phyloP scores from a whole-genome alignment of 257 asterid species.

The Petunia secreta region DNA sequence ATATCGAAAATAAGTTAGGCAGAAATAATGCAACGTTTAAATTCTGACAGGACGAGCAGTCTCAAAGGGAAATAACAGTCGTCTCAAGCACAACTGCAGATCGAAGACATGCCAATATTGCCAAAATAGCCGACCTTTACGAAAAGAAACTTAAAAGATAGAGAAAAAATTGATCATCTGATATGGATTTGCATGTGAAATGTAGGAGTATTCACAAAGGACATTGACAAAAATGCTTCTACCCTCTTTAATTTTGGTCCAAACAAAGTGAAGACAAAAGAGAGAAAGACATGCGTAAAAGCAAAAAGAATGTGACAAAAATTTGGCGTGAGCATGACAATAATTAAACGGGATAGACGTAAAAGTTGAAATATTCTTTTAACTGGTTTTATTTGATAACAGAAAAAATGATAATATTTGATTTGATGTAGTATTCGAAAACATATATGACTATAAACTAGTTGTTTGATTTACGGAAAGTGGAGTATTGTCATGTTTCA shows the following conservation, averaged over 20 bases:
- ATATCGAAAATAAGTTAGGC: not conserved
- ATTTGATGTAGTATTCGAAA: too few species aligned
- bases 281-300: not conserved
- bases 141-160: not conserved
- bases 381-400: too few species aligned
- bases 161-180: too few species aligned
- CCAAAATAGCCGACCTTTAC: not conserved
- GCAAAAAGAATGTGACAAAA: not conserved
- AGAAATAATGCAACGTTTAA: not conserved
- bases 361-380: too few species aligned
- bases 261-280: conserved; percentile 17
- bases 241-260: not conserved
- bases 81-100: too few species aligned
- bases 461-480: too few species aligned
- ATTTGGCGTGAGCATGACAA: not conserved
- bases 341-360: too few species aligned
- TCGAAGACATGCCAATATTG: not conserved
- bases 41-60: too few species aligned
- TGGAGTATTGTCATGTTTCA: too few species aligned
- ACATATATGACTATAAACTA: too few species aligned
- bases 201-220: not conserved
- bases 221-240: conserved; percentile 10
- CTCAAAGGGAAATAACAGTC: too few species aligned
- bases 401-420: too few species aligned
- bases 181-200: conserved; percentile 8